phyloP scores from a whole-genome alignment of 1,284 basidiomycete species.

The Pseudozyma sp. region DNA sequence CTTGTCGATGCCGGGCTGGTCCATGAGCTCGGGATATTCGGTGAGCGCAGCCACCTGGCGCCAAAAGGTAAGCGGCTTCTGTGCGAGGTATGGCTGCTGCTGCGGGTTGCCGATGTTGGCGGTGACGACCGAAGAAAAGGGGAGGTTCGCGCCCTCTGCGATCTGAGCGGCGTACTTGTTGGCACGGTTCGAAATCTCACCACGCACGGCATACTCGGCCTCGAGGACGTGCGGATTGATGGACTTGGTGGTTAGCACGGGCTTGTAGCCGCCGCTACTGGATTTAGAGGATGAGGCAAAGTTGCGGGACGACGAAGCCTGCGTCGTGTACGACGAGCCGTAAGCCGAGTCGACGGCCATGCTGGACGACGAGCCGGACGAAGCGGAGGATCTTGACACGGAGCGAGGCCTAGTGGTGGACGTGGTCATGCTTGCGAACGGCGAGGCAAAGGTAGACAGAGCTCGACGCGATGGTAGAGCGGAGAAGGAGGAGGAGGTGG shows the following conservation, averaged over 20 bases:
- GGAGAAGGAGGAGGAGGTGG: conserved; percentile 2
- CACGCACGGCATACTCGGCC: conserved; percentile 96
- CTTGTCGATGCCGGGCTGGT: conserved; percentile 76
- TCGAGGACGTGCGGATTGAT: conserved; percentile 85
- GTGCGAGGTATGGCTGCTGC: conserved; percentile 87
- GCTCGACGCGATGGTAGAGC: conserved; percentile 15
- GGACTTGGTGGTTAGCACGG: conserved; percentile 62
- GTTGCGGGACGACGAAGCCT: conserved; percentile 31
- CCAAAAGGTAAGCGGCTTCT: conserved; percentile 90
- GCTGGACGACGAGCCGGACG: conserved; percentile 33
- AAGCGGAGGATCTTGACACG: conserved; percentile 27
- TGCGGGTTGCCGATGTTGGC: conserved; percentile 99
- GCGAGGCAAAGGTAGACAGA: conserved; percentile 11
- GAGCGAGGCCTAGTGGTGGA: conserved; percentile 19
- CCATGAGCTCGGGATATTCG: conserved; percentile 88
- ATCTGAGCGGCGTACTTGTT: conserved; percentile 75
- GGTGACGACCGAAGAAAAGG: conserved; percentile 89
- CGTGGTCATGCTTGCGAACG: conserved; percentile 19
- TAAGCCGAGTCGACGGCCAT: conserved; percentile 26
- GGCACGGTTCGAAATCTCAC: conserved; percentile 91
- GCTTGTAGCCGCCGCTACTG: conserved; percentile 69
- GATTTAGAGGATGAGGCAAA: conserved; percentile 44
- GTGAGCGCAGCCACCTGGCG: conserved; percentile 91
- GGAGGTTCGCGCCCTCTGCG: conserved; percentile 73
- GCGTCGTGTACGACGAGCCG: conserved; percentile 42